phyloP scores from a whole-genome alignment of 768 basidiomycete genomes.

The Mycena crocata region DNA sequence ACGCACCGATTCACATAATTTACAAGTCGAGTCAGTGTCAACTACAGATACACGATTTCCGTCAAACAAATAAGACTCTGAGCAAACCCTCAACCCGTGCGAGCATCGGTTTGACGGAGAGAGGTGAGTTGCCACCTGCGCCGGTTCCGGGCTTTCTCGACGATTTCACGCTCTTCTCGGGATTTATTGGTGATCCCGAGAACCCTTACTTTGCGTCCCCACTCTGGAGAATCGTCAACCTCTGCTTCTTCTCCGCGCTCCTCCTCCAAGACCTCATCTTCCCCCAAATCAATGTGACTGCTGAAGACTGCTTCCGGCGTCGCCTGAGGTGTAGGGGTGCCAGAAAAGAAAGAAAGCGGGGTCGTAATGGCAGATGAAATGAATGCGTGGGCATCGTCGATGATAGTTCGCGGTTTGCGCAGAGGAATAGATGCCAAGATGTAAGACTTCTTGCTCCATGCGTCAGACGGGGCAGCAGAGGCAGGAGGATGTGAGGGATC shows the following conservation, averaged over 20 bases:
- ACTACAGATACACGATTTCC: constrained; percentile 16
- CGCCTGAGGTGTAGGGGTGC: constrained; percentile 49
- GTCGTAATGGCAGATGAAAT: constrained; percentile 68
- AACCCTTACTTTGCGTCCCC: constrained; percentile 65
- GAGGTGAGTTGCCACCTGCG: constrained; percentile 63
- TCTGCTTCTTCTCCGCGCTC: constrained; percentile 84
- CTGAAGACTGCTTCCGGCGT: constrained; percentile 77
- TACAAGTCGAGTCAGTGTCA: not conserved
- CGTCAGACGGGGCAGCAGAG: constrained; percentile 46
- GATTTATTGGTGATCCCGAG: constrained; percentile 59
- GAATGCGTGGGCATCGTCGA: constrained; percentile 78
- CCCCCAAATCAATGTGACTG: constrained; percentile 76
- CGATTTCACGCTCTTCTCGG: constrained; percentile 41
- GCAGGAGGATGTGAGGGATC: constrained; percentile 74
- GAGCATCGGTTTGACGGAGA: constrained; percentile 46
- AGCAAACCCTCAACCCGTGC: constrained; percentile 20
- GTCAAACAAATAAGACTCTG: not conserved
- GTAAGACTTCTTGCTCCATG: constrained; percentile 72
- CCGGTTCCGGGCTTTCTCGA: constrained; percentile 47
- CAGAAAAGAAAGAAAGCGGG: constrained; percentile 68
- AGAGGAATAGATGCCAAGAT: constrained; percentile 75
- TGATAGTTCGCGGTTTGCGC: constrained; percentile 73
- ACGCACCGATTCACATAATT: not conserved
- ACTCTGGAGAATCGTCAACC: constrained; percentile 77
- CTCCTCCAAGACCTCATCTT: constrained; percentile 83